Conservation (phyloP, 2,329 filamentous ascomycete species). For the Colletotrichum endophyticum region DNA sequence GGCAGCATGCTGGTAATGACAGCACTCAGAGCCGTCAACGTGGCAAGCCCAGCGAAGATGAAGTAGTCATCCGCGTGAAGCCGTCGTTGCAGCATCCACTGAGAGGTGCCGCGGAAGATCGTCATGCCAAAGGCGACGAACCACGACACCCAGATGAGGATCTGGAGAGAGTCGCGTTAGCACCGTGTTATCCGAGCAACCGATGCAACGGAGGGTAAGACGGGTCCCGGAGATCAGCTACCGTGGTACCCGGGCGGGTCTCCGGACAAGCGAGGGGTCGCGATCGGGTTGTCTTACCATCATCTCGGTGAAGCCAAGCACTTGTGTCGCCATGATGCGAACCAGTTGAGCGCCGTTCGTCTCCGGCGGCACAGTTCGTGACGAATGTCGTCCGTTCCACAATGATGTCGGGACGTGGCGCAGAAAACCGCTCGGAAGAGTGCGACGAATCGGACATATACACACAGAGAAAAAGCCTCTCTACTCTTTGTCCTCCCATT, state of each 20-base stretch:
- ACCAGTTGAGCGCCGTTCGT: not conserved
- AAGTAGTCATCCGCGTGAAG: constrained; percentile 6
- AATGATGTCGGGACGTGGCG: not conserved
- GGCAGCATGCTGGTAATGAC: constrained; percentile 4
- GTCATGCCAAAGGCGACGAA: not conserved
- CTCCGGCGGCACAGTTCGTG: not conserved
- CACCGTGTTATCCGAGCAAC: not conserved
- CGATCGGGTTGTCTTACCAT: not conserved
- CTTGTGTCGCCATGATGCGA: not conserved
- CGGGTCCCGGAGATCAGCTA: not conserved
- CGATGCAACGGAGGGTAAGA: not conserved
- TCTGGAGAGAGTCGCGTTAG: not conserved
- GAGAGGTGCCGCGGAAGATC: constrained; percentile 1
- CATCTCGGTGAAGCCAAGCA: constrained; percentile 1
- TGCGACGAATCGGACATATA: not conserved
- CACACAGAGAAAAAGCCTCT: not conserved
- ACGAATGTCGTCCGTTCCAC: too few relatives aligned
- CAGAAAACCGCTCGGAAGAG: not conserved
- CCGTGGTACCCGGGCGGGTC: not conserved
- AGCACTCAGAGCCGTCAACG: not conserved
- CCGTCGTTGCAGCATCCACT: constrained; percentile 8
- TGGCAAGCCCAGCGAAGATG: not conserved
- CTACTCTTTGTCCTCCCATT: not conserved
- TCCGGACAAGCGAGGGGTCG: not conserved
- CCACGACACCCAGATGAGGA: constrained; percentile 5